These are phyloP conservation scores for Aphanocladium album DNA, from an alignment of 2,329 filamentous ascomycete species.

Conservation along the genomic window DNA sequence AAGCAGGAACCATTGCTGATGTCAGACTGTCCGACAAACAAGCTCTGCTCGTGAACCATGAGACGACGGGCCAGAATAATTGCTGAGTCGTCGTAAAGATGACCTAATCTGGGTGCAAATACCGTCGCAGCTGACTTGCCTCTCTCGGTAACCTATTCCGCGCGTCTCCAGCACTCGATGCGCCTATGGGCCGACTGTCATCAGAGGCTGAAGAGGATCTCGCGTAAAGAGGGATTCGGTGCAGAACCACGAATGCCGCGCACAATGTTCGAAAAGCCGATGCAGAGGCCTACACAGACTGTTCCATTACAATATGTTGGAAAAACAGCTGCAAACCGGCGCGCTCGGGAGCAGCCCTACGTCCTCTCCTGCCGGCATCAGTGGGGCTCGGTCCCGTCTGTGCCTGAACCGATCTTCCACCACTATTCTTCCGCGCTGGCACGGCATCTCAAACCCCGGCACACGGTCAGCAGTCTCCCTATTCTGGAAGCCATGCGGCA, in stretches of 20 bases:
- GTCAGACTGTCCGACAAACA: constrained; percentile 2
- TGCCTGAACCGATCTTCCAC: constrained; percentile 4
- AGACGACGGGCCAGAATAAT: neutral
- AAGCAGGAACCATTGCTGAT: constrained; percentile 1
- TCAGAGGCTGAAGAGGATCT: neutral
- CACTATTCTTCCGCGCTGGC: neutral
- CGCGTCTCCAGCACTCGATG: neutral
- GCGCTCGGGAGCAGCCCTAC: neutral
- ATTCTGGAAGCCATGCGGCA: constrained; percentile 7
- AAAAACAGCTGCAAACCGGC: neutral
- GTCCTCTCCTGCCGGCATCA: neutral
- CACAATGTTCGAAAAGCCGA: neutral
- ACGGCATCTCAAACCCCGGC: neutral
- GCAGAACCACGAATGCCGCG: neutral
- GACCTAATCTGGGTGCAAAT: constrained; percentile 4
- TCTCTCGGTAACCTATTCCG: constrained; percentile 1
- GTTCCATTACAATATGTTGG: neutral
- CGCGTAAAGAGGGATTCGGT: neutral
- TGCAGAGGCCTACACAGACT: too few relatives aligned
- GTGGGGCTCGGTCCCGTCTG: constrained; percentile 4
- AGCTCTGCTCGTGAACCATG: neutral
- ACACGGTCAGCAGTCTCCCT: neutral
- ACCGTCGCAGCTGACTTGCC: constrained; percentile 10
- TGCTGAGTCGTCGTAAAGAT: constrained; percentile 6
- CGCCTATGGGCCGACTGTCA: neutral